A percentile compares a stretch with the other conserved stretches of the same genome.
Conservation (phyloP, 176 grass and related monocot species). For the Thalia dealbata region DNA sequence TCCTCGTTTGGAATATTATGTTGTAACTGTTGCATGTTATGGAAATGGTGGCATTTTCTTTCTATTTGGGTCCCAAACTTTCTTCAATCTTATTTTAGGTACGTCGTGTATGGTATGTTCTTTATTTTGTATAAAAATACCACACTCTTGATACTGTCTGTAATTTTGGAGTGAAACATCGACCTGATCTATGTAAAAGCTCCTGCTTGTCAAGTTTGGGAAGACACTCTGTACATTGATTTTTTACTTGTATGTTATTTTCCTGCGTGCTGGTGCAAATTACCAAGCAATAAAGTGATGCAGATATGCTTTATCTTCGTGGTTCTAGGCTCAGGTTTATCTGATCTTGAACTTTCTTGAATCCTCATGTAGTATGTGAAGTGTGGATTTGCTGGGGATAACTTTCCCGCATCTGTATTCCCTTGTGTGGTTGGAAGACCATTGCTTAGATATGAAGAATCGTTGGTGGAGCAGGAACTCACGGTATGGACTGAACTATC, state of each 20-base stretch:
- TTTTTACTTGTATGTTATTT: not conserved
- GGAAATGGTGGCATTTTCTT: not conserved
- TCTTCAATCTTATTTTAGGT: no score
- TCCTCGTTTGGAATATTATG: not conserved
- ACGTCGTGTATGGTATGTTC: no score
- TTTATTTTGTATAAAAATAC: not conserved
- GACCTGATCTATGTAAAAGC: not conserved
- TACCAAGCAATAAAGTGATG: not conserved
- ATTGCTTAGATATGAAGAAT: slow-evolving; percentile 84
- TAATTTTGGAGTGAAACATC: not conserved
- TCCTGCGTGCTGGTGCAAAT: not conserved
- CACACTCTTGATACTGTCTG: not conserved
- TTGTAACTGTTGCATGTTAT: not conserved
- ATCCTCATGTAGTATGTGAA: slow-evolving; percentile 78
- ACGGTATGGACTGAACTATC: slow-evolving; percentile 27
- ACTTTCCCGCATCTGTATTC: slow-evolving; percentile 82
- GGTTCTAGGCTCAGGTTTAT: not conserved
- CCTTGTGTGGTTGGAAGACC: slow-evolving; percentile 85
- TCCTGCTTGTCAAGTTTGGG: not conserved
- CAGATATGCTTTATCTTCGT: not conserved
- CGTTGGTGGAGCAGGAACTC: slow-evolving; percentile 80
- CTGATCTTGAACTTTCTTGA: slow-evolving; percentile 2
- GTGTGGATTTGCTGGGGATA: slow-evolving; percentile 89
- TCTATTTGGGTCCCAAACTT: not conserved
- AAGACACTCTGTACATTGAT: not conserved